Conservation (phyloP, 1,284 basidiomycete genomes). For the Ceratobasidium sp. region DNA sequence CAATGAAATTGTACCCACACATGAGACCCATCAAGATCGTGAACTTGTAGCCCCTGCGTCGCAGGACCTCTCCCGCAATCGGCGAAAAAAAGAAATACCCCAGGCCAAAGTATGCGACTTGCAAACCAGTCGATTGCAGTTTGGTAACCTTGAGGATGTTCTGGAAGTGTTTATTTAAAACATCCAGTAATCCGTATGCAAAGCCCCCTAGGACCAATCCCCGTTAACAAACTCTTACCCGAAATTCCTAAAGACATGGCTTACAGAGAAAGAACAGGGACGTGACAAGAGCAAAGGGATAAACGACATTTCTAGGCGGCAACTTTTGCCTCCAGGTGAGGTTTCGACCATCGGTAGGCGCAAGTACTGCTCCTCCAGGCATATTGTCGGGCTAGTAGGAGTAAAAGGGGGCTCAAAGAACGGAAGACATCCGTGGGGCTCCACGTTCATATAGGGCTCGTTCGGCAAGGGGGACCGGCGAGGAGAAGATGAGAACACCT, state of each 20-base stretch:
- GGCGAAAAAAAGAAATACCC: slow-evolving; percentile 78
- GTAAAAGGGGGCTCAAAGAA: slow-evolving; percentile 13
- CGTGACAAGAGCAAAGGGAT: slow-evolving; percentile 79
- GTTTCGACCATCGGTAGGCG: slow-evolving; percentile 30
- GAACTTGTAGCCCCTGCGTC: slow-evolving; percentile 64
- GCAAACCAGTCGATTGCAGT: slow-evolving; percentile 85
- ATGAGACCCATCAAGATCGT: slow-evolving; percentile 48
- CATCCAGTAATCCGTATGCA: slow-evolving; percentile 86
- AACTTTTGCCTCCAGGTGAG: slow-evolving; percentile 34
- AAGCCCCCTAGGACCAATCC: slow-evolving; percentile 68
- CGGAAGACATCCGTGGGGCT: slow-evolving; percentile 31
- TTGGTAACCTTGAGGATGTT: slow-evolving; percentile 77
- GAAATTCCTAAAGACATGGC: slow-evolving; percentile 50
- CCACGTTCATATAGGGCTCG: slow-evolving; percentile 40
- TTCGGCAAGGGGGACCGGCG: background rate
- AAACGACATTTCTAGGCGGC: slow-evolving; percentile 51
- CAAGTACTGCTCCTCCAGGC: slow-evolving; percentile 45
- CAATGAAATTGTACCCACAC: slow-evolving; percentile 22
- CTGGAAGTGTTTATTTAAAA: slow-evolving; percentile 87
- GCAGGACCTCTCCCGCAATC: slow-evolving; percentile 68
- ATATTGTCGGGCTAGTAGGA: slow-evolving; percentile 25
- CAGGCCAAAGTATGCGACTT: slow-evolving; percentile 84
- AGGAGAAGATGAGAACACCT: slow-evolving; percentile 18
- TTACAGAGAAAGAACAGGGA: slow-evolving; percentile 85
- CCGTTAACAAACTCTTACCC: background rate